Evolutionary conservation across 2,329 filamentous ascomycete species (phyloP), one percentile per base, ranked within the genome.

Genomic region (Arthrobotrys iridis): DNA sequence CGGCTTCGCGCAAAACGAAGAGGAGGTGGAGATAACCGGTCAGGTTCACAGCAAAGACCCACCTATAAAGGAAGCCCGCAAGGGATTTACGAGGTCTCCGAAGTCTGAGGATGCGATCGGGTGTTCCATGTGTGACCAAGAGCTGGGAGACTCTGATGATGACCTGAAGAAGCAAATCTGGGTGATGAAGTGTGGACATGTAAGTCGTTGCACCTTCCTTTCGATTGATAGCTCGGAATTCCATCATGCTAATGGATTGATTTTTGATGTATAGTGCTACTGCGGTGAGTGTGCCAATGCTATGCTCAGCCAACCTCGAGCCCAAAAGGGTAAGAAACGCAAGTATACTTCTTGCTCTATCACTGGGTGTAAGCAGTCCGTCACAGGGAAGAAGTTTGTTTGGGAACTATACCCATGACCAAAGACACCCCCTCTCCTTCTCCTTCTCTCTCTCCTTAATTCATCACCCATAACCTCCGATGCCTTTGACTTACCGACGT

Each of bases 181-280:
- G 93, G 90, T 95, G 0, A 86, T 95, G 35, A 97, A 87, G 59
- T 99, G 95, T 81, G 95, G 95, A 77, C 95, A 99, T 84, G 95
- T 98, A 86, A 82, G 87, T 63, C 15, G 45, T 35, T 37, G 33
- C 30, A 10, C 40, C 18, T 68, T 5, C 24, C 30, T 68, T 20
- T 78, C 46, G 35, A n/a, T n/a, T n/a, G n/a, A 26, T 48, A 3
- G 22, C 15, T 30, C 24, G n/a, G 63, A 55, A 26, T 37, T 5
- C 4, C 8, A 60, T 79, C 4, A 22, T 18, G 52, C 68, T 66
- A 46, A 73, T 57, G 2, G 3, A 1, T 48, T 30, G 15, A 13
- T 46, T 13, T 46, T 13, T 37, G 18, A 22, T 13, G 18, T 43
- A 13, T 62, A 87, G 85, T 84, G 85, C 1, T 87, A 87, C 76